These are phyloP conservation scores for Schoenoplectus tabernaemontani DNA, from an alignment of 202 grass and related monocot genomes.

Conservation along the genomic window DNA sequence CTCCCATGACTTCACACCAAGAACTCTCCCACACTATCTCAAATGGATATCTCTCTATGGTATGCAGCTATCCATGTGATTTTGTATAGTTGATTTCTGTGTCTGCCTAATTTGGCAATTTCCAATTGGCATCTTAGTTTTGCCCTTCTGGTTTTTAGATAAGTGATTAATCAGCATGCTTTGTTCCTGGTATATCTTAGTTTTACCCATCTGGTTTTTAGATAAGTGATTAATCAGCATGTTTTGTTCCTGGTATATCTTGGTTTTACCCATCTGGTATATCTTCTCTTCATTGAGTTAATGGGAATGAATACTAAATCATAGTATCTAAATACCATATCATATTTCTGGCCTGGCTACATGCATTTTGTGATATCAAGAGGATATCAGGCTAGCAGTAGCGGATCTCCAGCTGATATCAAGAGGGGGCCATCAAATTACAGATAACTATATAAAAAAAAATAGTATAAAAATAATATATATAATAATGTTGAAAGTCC, in stretches of 20 bases:
- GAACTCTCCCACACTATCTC: slow-evolving; percentile 28
- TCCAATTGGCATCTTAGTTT: background rate
- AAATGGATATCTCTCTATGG: slow-evolving; percentile 42
- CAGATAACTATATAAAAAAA: too few relatives aligned
- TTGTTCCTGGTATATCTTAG: background rate
- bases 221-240: too few relatives aligned
- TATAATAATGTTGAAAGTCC: too few relatives aligned
- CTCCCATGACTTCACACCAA: slow-evolving; percentile 38
- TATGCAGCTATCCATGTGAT: slow-evolving; percentile 7
- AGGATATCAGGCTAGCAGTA: too few relatives aligned
- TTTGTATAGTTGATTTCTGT: background rate
- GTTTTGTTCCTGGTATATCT: background rate
- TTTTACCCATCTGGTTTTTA: too few relatives aligned
- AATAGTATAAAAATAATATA: too few relatives aligned
- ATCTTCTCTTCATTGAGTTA: background rate
- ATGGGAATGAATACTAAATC: background rate
- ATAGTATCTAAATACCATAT: background rate
- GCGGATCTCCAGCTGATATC: too few relatives aligned
- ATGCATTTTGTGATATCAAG: background rate
- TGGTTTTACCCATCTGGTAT: background rate
- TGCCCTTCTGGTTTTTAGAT: background rate
- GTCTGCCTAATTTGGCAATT: background rate
- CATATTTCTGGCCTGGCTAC: background rate
- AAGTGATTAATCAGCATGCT: background rate
- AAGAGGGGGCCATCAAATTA: too few relatives aligned